phyloP scores from a whole-genome alignment of 225 moss, liverwort and hornwort genomes.

The Polytrichum commune region DNA sequence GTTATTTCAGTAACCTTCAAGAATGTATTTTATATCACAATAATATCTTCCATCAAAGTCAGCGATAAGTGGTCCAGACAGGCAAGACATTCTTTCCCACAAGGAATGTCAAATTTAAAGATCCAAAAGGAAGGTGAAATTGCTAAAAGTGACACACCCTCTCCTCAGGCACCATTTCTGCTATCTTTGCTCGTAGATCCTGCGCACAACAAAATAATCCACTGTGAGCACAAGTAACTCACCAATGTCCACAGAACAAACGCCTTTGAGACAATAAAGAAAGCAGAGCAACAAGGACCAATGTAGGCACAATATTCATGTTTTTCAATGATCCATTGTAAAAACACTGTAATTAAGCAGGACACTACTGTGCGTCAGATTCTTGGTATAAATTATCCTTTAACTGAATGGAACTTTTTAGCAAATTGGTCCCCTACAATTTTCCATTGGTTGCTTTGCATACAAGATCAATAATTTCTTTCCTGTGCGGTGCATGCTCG shows the following conservation, averaged over 20 bases:
- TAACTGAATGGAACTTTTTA: no score
- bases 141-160: constrained; percentile 15
- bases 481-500: no score
- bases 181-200: constrained; percentile 42
- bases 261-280: neutral
- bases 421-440: no score
- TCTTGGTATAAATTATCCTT: neutral
- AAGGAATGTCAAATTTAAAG: neutral
- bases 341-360: neutral
- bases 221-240: no score
- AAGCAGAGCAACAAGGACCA: neutral
- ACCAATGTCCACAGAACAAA: no score
- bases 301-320: neutral
- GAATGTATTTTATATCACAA: no score
- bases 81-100: neutral
- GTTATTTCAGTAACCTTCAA: no score
- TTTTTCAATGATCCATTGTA: neutral
- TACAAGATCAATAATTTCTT: no score
- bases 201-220: constrained; percentile 9
- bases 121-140: no score
- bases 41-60: neutral
- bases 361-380: neutral
- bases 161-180: constrained; percentile 41
- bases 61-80: neutral
- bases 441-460: no score